Evolutionary conservation across 2,329 filamentous ascomycete species (phyloP).

Genomic region (Botrytis hyacinthi): DNA sequence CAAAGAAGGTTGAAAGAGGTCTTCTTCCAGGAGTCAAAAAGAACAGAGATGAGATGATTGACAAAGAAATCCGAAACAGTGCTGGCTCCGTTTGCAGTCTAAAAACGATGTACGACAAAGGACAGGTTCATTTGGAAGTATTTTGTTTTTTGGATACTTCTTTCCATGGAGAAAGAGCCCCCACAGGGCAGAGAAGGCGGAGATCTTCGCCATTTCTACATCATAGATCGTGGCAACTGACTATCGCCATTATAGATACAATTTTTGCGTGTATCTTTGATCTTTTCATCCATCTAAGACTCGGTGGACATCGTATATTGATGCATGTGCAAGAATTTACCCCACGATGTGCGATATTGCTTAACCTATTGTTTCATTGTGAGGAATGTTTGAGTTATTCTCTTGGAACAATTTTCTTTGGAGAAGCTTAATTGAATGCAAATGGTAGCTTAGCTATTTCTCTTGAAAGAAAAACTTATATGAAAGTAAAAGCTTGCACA

Average conservation of each 20-base stretch:
- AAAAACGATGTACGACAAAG: neutral
- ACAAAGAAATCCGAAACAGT: neutral
- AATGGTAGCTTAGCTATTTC: constrained; percentile 5
- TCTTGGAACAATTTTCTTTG: neutral
- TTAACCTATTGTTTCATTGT: constrained; percentile 1
- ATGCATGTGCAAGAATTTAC: neutral
- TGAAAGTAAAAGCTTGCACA: neutral
- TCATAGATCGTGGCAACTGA: neutral
- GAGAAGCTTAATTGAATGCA: constrained; percentile 11
- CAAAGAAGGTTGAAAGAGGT: constrained; percentile 1
- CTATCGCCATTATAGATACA: neutral
- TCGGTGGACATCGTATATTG: neutral
- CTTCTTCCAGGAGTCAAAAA: neutral
- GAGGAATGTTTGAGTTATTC: neutral
- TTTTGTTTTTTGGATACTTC: neutral
- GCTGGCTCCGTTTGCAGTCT: constrained; percentile 6
- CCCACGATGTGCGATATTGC: neutral
- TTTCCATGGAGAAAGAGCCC: neutral
- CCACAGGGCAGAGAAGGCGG: neutral
- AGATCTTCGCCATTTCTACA: neutral
- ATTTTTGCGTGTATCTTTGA: neutral
- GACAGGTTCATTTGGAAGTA: neutral
- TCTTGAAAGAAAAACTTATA: neutral
- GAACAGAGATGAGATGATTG: neutral
- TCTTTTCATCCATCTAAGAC: neutral